A percentile compares a stretch with the other conserved stretches of the same genome.
phyloP scores from a whole-genome alignment of 176 grass and related monocot genomes.

The Oryza officinalis region DNA sequence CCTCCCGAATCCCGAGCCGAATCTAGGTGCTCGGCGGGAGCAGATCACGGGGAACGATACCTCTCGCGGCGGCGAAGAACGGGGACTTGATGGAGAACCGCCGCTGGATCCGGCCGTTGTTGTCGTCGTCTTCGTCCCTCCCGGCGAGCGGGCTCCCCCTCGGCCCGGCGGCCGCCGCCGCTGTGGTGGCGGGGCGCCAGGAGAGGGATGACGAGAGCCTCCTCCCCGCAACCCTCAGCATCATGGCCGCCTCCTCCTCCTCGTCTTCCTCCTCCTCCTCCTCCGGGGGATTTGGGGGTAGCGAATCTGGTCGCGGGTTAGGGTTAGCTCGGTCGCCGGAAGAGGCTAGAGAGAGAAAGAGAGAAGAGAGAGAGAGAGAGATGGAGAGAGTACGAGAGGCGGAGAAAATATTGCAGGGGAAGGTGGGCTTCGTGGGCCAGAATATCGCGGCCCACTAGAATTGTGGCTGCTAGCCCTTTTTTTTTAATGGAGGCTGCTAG shows the following conservation, averaged over 20 bases:
- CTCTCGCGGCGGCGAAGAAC: constrained; percentile 43
- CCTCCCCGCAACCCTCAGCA: constrained; percentile 61
- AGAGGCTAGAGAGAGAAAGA: background rate
- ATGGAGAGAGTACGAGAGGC: constrained; percentile 11
- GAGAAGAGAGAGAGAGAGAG: background rate
- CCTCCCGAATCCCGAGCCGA: background rate
- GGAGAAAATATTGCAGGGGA: constrained; percentile 18
- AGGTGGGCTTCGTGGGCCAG: background rate
- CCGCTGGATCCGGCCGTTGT: constrained; percentile 8
- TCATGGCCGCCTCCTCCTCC: constrained; percentile 1
- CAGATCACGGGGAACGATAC: constrained; percentile 22
- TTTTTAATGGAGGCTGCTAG: too few relatives aligned
- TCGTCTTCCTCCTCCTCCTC: background rate
- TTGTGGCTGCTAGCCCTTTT: background rate
- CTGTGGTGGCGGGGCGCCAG: constrained; percentile 39
- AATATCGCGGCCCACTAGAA: background rate
- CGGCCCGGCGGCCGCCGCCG: constrained; percentile 22
- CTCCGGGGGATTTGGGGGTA: background rate
- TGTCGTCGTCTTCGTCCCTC: constrained; percentile 28
- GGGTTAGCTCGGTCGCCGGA: constrained; percentile 35
- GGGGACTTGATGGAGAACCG: constrained; percentile 40
- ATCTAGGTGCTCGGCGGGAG: background rate
- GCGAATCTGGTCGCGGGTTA: constrained; percentile 26
- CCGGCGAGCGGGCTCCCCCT: constrained; percentile 32
- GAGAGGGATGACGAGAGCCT: constrained; percentile 57